Percentiles rank a stretch among this genome's conserved stretches.
These are phyloP conservation scores for Sporobolomyces phaffii DNA, from an alignment of 768 basidiomycete species.

Conservation along the genomic window DNA sequence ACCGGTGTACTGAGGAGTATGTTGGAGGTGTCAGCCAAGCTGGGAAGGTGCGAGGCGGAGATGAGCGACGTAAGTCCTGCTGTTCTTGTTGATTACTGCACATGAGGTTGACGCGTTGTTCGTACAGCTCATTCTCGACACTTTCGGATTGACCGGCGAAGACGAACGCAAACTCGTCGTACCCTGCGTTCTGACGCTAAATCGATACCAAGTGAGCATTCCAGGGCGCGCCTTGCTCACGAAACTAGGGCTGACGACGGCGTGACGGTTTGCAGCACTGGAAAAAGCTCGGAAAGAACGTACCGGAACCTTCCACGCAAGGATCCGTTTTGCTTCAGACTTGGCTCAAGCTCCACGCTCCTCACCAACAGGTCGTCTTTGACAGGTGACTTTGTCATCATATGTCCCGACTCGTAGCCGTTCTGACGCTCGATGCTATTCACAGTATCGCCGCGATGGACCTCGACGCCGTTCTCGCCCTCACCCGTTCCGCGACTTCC, in stretches of 20 bases:
- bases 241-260: slow-evolving; percentile 12
- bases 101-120: too few relatives aligned
- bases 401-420: neutral
- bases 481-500: slow-evolving; percentile 61
- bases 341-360: slow-evolving; percentile 62
- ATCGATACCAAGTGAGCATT: slow-evolving; percentile 45
- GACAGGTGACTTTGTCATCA: slow-evolving; percentile 55
- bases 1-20: slow-evolving; percentile 71
- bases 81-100: too few relatives aligned
- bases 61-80: slow-evolving; percentile 57
- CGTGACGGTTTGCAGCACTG: slow-evolving; percentile 6
- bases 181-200: slow-evolving; percentile 58
- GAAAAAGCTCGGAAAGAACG: slow-evolving; percentile 30
- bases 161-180: slow-evolving; percentile 58
- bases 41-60: slow-evolving; percentile 53
- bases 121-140: slow-evolving; percentile 57
- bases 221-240: neutral
- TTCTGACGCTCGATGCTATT: neutral
- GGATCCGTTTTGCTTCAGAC: slow-evolving; percentile 82
- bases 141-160: slow-evolving; percentile 55
- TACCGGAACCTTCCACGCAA: slow-evolving; percentile 64
- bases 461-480: slow-evolving; percentile 56
- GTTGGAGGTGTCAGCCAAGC: slow-evolving; percentile 59
- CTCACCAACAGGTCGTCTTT: slow-evolving; percentile 63
- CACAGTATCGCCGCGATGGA: slow-evolving; percentile 58